A percentile compares a stretch with the other conserved stretches of the same genome.
phyloP scores from a whole-genome alignment of 805 yeast species.

The Saccharomycopsis sp. region DNA sequence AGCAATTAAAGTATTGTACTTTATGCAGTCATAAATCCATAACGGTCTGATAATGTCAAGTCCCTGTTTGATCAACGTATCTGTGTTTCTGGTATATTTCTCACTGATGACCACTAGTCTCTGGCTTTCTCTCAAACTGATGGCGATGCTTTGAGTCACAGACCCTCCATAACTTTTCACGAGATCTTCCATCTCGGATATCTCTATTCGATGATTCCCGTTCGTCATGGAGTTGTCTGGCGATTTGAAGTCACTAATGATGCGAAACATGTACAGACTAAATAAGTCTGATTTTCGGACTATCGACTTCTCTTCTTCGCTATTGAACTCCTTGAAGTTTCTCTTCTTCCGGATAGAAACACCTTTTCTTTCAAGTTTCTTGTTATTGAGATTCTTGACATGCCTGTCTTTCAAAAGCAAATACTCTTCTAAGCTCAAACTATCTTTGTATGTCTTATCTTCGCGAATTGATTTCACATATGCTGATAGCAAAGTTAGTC shows the following conservation, averaged over 20 bases:
- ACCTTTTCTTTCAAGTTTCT: constrained; percentile 22
- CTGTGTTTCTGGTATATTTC: constrained; percentile 34
- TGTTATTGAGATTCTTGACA: constrained; percentile 26
- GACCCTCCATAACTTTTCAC: constrained; percentile 47
- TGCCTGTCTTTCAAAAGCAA: constrained; percentile 28
- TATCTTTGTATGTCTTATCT: constrained; percentile 57
- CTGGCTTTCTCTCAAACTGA: constrained; percentile 17
- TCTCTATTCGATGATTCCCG: constrained; percentile 25
- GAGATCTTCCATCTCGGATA: constrained; percentile 32
- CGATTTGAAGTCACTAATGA: constrained; percentile 43
- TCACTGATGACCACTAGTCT: constrained; percentile 33
- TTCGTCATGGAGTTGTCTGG: constrained; percentile 17
- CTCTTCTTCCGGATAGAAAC: constrained; percentile 6
- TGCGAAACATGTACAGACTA: constrained; percentile 38
- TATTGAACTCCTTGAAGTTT: constrained; percentile 6
- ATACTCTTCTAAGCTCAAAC: constrained; percentile 52
- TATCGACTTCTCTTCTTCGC: constrained; percentile 21
- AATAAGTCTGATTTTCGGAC: constrained; percentile 34
- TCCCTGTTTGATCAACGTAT: constrained; percentile 36
- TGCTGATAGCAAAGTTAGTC: constrained; percentile 69
- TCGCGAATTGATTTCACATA: constrained; percentile 60
- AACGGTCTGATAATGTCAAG: constrained; percentile 57
- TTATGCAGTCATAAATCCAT: constrained; percentile 70
- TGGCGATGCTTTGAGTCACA: constrained; percentile 32
- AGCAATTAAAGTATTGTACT: constrained; percentile 34